These are phyloP conservation scores for Colletotrichum coccodes DNA, from an alignment of 2,329 filamentous ascomycete species.

Conservation along the genomic window DNA sequence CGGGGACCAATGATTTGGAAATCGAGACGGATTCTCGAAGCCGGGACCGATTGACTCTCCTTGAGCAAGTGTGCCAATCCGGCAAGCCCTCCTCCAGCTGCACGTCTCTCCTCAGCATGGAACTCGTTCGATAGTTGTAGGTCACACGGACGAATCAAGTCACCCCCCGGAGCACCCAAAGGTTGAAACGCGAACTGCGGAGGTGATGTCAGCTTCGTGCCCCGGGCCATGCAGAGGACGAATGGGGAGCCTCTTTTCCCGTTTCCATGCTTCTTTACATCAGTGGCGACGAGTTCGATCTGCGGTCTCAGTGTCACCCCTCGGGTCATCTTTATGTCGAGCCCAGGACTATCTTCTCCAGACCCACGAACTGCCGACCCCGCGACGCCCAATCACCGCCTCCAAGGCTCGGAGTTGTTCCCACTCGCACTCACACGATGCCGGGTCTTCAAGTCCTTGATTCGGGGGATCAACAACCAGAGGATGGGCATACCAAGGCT, in stretches of 20 bases:
- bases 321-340: conserved; percentile 32
- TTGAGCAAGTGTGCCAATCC: background rate
- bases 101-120: background rate
- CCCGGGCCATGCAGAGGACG: background rate
- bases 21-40: background rate
- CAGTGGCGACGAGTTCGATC: background rate
- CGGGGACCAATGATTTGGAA: too few relatives aligned
- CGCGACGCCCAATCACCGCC: conserved; percentile 4
- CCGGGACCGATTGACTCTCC: background rate
- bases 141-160: background rate
- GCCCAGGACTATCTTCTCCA: background rate
- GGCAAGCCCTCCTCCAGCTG: background rate
- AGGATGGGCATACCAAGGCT: conserved; percentile 6
- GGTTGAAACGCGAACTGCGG: background rate
- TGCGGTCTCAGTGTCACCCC: background rate
- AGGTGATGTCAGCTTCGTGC: background rate
- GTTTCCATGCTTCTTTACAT: background rate
- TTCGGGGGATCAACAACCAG: background rate
- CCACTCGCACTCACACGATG: conserved; percentile 4
- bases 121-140: background rate
- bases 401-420: background rate
- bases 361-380: background rate
- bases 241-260: background rate
- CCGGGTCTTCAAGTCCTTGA: background rate
- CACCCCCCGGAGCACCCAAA: background rate